These are phyloP conservation scores for Xenoacremonium recifei DNA, from an alignment of 2,329 filamentous ascomycete genomes.

Conservation along the genomic window DNA sequence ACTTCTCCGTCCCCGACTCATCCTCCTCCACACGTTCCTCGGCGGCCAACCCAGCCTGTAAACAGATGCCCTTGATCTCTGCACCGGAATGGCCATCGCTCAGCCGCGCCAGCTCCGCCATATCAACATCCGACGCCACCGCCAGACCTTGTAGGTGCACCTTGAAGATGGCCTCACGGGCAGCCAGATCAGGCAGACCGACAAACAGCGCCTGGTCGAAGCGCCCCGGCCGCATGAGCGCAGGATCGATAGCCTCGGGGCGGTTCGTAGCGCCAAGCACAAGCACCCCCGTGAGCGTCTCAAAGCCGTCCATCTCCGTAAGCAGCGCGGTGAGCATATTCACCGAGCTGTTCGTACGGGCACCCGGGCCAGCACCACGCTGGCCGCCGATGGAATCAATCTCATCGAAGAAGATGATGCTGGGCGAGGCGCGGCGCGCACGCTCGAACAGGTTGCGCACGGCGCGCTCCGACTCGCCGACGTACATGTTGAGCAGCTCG, in stretches of 20 bases:
- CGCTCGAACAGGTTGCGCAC: conserved; percentile 84
- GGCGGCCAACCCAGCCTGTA: conserved; percentile 43
- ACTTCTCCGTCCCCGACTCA: conserved; percentile 25
- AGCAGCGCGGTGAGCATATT: conserved; percentile 88
- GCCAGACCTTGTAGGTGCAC: conserved; percentile 64
- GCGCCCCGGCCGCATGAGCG: conserved; percentile 79
- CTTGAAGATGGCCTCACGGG: conserved; percentile 72
- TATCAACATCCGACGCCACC: conserved; percentile 62
- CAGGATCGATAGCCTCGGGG: conserved; percentile 81
- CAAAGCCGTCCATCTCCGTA: conserved; percentile 95
- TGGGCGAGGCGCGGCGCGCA: conserved; percentile 80
- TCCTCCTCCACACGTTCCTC: conserved; percentile 34
- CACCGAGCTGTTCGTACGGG: conserved; percentile 42
- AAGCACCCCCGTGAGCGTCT: conserved; percentile 77
- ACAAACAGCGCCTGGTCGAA: conserved; percentile 87
- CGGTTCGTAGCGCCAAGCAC: conserved; percentile 91
- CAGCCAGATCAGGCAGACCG: conserved; percentile 71
- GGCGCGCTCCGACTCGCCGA: conserved; percentile 87
- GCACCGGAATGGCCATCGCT: conserved; percentile 84
- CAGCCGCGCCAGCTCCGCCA: conserved; percentile 57
- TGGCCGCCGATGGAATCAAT: conserved; percentile 79
- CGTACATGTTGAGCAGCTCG: conserved; percentile 94
- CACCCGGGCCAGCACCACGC: conserved; percentile 45
- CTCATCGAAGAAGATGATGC: conserved; percentile 96
- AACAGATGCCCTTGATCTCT: conserved; percentile 64